A percentile compares a stretch with the other conserved stretches of the same genome.
phyloP scores from a whole-genome alignment of 805 yeast species.

The Ogataea saltuana region DNA sequence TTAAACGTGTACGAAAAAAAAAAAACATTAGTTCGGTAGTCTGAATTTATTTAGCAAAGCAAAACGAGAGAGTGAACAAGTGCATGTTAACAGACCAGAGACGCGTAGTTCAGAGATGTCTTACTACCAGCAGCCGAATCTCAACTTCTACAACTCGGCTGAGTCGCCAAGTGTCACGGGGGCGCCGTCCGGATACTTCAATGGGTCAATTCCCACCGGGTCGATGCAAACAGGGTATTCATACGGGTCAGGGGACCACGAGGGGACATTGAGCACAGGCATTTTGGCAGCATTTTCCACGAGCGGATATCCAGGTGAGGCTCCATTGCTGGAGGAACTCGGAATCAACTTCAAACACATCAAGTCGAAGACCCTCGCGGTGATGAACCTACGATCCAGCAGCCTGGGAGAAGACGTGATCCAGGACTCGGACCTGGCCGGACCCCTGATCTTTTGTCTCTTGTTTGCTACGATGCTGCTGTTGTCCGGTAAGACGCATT shows the following conservation, averaged over 20 bases:
- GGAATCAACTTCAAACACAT: conserved; percentile 93
- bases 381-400: conserved; percentile 65
- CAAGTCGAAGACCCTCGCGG: conserved; percentile 79
- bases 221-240: conserved; percentile 30
- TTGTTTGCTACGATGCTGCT: conserved; percentile 81
- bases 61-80: conserved; percentile 2
- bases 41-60: conserved; percentile 1
- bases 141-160: conserved; percentile 17
- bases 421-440: conserved; percentile 92
- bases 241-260: conserved; percentile 31
- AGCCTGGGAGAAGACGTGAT: conserved; percentile 72
- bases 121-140: conserved; percentile 36
- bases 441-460: conserved; percentile 87
- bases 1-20: too few relatives aligned
- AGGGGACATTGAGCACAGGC: conserved; percentile 63
- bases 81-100: too few relatives aligned
- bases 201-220: conserved; percentile 30
- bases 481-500: conserved; percentile 90
- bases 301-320: conserved; percentile 92
- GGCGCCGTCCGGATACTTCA: conserved; percentile 14
- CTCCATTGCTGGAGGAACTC: conserved; percentile 85
- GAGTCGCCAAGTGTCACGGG: conserved; percentile 2
- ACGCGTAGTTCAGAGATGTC: too few relatives aligned
- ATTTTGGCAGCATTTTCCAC: conserved; percentile 90
- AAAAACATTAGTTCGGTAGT: too few relatives aligned